These are phyloP conservation scores for Aegilops tauschii DNA, from an alignment of 176 grass and related monocot genomes.

Conservation along the genomic window DNA sequence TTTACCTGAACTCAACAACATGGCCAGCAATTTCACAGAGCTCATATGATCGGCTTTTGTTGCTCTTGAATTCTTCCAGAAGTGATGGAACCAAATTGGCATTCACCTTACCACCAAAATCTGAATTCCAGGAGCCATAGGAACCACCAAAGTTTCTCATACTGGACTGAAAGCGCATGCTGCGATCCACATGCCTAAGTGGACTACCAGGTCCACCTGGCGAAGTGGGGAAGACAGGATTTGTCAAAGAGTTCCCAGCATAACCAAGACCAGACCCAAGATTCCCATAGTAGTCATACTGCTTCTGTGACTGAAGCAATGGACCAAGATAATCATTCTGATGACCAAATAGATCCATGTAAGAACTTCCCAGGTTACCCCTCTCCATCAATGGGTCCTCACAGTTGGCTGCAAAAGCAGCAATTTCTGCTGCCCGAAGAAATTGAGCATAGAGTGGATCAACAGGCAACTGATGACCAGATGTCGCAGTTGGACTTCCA, in stretches of 20 bases:
- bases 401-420: conserved; percentile 47
- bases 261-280: conserved; percentile 57
- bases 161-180: conserved; percentile 46
- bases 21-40: conserved; percentile 80
- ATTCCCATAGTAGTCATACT: conserved; percentile 57
- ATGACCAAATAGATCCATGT: conserved; percentile 56
- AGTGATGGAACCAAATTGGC: conserved; percentile 57
- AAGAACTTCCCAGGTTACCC: conserved; percentile 41
- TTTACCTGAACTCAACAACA: conserved; percentile 84
- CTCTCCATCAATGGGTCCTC: conserved; percentile 49
- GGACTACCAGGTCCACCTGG: conserved; percentile 57
- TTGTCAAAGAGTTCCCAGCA: conserved; percentile 42
- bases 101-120: conserved; percentile 41
- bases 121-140: conserved; percentile 56
- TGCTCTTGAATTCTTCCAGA: conserved; percentile 90
- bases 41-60: conserved; percentile 79
- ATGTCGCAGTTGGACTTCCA: conserved; percentile 43
- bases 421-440: conserved; percentile 17
- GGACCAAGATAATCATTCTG: conserved; percentile 52
- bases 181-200: conserved; percentile 55
- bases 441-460: conserved; percentile 60
- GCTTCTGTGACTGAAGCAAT: conserved; percentile 62
- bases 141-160: conserved; percentile 59
- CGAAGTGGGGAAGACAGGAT: conserved; percentile 53
- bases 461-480: conserved; percentile 42